Base-by-base conservation (phyloP, 768 basidiomycete species). In the Boletellus ananas region DNA sequence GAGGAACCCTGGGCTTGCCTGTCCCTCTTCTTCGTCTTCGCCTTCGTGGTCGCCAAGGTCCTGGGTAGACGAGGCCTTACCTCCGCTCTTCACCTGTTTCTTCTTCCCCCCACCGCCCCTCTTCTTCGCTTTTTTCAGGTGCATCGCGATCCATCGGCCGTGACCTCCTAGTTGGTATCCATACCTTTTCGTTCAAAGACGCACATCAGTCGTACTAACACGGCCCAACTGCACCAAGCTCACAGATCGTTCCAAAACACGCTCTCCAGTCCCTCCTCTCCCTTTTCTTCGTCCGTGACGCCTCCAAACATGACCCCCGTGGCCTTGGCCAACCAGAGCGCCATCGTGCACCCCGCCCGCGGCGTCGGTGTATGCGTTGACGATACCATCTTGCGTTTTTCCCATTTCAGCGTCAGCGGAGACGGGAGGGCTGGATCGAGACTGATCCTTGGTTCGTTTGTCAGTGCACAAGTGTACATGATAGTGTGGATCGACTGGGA, bases 231-330 rank as follows among this genome's bases (percentile, higher is more conserved):
- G 29, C 14, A 13, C 7, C 14, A 18, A 27, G 66, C 81, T 54
- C 52, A 90, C 89, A 94, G 55, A 59, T 94, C 92, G 52, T 93
- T 91, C 75, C 87, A 88, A 64, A 95, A 95, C 2, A 84, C 75
- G 52, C 87, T 91, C 50, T 91, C 86, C 54, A 96, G 64, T 3
- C 78, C 81, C 60, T 96, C 94, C 64, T 95, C 94, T 34, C 79
- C 78, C 17, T 75, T 82, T 57, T 95, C 93, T 52, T 92, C 88
- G 52, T 96, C 93, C 4, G 82, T 86, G 0, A 95, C 93, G 3
- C 85, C 93, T 12, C 93, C 93, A 61, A 94, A 96, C 43, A 93
- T 64, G 2, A 96, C 71, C 1, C 92, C 90, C 48, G 80, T 83
- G 21, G 70, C 74, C 57, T 83, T 86, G 18, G 77, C 67, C 0